A percentile compares a stretch with the other conserved stretches of the same genome.
Evolutionary conservation across 2,329 filamentous ascomycete species (phyloP).

Genomic region (Aspergillus tanneri): DNA sequence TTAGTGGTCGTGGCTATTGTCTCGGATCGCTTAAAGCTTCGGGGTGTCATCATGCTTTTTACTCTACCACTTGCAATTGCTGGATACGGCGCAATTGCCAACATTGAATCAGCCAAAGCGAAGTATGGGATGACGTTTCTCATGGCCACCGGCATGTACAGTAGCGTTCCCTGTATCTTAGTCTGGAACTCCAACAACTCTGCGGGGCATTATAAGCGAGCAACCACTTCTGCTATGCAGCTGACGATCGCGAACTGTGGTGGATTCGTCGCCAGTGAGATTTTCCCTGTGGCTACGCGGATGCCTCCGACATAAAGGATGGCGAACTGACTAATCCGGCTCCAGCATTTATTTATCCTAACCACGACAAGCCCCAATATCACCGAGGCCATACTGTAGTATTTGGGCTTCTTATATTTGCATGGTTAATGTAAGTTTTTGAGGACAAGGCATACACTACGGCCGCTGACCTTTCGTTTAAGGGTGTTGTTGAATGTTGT

Average conservation of each 20-base stretch:
- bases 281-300: no score
- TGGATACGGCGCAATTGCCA: conserved; percentile 64
- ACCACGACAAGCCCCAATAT: conserved; percentile 56
- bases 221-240: conserved; percentile 65
- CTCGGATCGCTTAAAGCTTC: conserved; percentile 60
- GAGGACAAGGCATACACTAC: background rate
- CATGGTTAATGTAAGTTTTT: conserved; percentile 63
- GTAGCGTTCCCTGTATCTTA: conserved; percentile 61
- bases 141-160: conserved; percentile 65
- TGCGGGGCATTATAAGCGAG: conserved; percentile 68
- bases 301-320: conserved; percentile 1
- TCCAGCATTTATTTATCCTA: conserved; percentile 60
- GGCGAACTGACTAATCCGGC: conserved; percentile 12
- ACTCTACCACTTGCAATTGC: conserved; percentile 64
- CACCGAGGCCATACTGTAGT: conserved; percentile 63
- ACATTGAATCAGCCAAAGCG: conserved; percentile 51
- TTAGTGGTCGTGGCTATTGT: conserved; percentile 49
- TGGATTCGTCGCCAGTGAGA: conserved; percentile 62
- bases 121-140: conserved; percentile 68
- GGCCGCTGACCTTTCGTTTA: background rate
- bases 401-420: conserved; percentile 58
- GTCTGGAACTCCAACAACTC: conserved; percentile 69
- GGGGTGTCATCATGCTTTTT: conserved; percentile 62
- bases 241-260: conserved; percentile 66
- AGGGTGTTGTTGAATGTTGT: conserved; percentile 62